Conservation (phyloP, 345 rosid species). For the Populus davidiana region DNA sequence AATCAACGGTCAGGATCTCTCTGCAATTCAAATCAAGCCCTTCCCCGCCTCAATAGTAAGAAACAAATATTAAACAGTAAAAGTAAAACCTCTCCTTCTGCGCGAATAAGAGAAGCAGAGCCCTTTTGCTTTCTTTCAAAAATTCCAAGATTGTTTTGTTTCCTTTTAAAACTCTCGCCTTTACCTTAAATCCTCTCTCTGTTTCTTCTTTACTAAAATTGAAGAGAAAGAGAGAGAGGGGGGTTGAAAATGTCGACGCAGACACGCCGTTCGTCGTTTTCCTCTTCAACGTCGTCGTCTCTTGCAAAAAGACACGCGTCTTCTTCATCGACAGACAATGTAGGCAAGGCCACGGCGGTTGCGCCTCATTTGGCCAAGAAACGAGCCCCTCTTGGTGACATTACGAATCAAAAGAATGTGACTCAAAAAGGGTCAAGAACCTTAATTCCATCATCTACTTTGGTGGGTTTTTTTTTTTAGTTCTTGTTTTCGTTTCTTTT, state of each 20-base stretch:
- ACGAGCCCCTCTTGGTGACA: conserved; percentile 72
- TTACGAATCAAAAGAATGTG: conserved; percentile 56
- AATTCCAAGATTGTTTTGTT: neutral
- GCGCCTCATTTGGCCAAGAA: conserved; percentile 51
- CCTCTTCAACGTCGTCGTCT: conserved; percentile 50
- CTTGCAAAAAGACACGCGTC: conserved; percentile 46
- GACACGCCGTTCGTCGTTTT: conserved; percentile 42
- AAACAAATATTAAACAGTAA: conserved; percentile 6
- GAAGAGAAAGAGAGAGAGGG: neutral
- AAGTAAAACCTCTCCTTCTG: conserved; percentile 1
- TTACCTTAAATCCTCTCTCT: neutral
- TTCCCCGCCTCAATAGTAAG: conserved; percentile 11
- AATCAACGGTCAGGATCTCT: conserved; percentile 5
- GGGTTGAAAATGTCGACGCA: conserved; percentile 29
- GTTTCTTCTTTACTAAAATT: neutral
- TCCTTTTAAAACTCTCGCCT: neutral
- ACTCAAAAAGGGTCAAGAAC: conserved; percentile 31
- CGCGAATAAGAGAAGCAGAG: neutral
- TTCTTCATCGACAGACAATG: conserved; percentile 40
- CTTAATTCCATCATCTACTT: conserved; percentile 43
- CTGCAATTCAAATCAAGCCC: conserved; percentile 2
- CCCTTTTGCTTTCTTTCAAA: neutral
- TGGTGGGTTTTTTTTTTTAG: conserved; percentile 40
- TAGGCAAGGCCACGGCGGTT: conserved; percentile 32
- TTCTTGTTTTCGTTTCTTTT: neutral